Percentiles rank a stretch among this genome's conserved stretches.
Conservation (phyloP, 208 protist species). For the Sergeia podlipaevii region DNA sequence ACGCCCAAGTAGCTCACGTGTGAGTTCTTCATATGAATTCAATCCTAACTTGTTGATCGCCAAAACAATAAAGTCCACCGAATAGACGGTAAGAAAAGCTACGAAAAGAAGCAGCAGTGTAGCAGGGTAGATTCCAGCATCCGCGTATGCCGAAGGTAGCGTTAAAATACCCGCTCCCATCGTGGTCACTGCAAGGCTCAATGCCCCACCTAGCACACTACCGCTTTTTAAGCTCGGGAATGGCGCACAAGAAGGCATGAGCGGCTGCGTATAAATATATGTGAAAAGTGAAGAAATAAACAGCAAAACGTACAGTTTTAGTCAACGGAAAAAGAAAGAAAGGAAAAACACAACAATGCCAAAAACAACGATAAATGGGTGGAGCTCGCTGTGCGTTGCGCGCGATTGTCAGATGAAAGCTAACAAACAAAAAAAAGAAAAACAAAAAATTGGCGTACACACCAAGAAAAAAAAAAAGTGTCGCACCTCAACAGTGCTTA, state of each 20-base stretch:
- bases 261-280: no score
- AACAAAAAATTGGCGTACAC: constrained; percentile 5
- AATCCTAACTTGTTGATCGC: constrained; percentile 52
- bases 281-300: constrained; percentile 9
- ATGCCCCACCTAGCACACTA: constrained; percentile 42
- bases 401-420: background rate
- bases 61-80: constrained; percentile 65
- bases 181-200: constrained; percentile 67
- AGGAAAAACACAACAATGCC: constrained; percentile 5
- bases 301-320: background rate
- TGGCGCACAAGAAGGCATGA: background rate
- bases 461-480: constrained; percentile 12
- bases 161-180: constrained; percentile 78
- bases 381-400: no score
- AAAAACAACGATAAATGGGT: constrained; percentile 1
- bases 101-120: constrained; percentile 42
- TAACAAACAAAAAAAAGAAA: constrained; percentile 1
- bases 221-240: constrained; percentile 9
- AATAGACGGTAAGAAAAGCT: constrained; percentile 51
- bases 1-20: constrained; percentile 47
- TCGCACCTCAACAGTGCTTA: background rate
- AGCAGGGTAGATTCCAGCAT: constrained; percentile 49
- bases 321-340: background rate
- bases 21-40: constrained; percentile 79
- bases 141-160: constrained; percentile 60